Evolutionary conservation across 2,329 filamentous ascomycete species (phyloP), one percentile per base, ranked within the genome.

Genomic region (Penicillium vulpinum): DNA sequence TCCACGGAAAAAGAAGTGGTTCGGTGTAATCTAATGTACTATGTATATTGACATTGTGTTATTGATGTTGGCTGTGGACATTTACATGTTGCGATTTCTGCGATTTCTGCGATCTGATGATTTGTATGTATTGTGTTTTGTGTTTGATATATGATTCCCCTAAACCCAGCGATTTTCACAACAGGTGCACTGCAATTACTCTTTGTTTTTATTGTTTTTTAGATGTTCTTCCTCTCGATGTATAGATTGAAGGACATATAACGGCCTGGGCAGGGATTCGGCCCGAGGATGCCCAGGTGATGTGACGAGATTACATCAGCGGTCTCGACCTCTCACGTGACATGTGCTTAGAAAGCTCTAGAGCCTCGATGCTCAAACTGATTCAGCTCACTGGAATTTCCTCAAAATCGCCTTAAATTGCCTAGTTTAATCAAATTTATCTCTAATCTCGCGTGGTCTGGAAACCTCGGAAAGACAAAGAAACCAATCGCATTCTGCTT

Each of bases 1-100:
- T 43, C 64, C 60, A 29, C 68, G 65, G 41, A 71, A 67, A 62
- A 73, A 71, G 63, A 73, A 71, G 60, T 74, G 71, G 71, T 70
- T 74, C 55, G 53, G 65, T 10, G 44, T 66, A 57, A 63, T 62
- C 50, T 58, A 55, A 61, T 65, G 63, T 65, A 64, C 54, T 60
- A 43, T n/a, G n/a, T n/a, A n/a, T 64, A 63, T 47, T 47, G 29
- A 62, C 21, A 24, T 22, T 60, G 41, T 58, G 52, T 61, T 29
- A 45, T 47, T 40, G 44, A 46, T 15, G 35, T 45, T 47, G 38
- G 28, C 33, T 22, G 36, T 35, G 33, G 33, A 39, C 44, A 45
- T 48, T 52, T 24, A 29, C 28, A n/a, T n/a, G n/a, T n/a, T n/a
- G n/a, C n/a, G n/a, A n/a, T n/a, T n/a, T n/a, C n/a, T n/a, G n/a